Conservation (phyloP, 2,329 filamentous ascomycete genomes). For the Apiospora marii region DNA sequence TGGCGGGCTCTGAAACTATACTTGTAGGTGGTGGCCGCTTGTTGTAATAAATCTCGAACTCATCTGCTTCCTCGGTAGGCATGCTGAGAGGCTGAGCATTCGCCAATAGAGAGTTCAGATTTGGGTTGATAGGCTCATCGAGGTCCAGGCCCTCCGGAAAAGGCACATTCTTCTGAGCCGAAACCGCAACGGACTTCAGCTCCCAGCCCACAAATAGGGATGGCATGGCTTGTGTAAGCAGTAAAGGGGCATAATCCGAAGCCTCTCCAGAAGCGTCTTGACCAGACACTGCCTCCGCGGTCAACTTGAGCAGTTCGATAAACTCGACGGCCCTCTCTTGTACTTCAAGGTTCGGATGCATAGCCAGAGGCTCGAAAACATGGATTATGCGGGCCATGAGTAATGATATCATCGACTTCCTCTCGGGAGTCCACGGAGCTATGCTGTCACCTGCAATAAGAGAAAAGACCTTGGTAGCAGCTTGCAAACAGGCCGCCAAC, state of each 20-base stretch:
- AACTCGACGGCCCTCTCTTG: conserved; percentile 96
- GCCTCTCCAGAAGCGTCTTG: conserved; percentile 71
- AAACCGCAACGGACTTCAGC: conserved; percentile 86
- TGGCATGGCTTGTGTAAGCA: conserved; percentile 91
- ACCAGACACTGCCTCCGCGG: conserved; percentile 78
- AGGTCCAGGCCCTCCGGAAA: conserved; percentile 79
- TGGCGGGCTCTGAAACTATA: conserved; percentile 64
- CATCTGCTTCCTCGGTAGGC: conserved; percentile 64
- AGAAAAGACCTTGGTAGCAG: conserved; percentile 85
- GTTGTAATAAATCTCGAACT: conserved; percentile 74
- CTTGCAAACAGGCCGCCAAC: conserved; percentile 83
- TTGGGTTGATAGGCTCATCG: conserved; percentile 81
- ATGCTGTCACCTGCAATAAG: conserved; percentile 71
- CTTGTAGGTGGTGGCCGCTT: conserved; percentile 60
- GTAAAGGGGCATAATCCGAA: conserved; percentile 77
- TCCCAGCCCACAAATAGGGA: conserved; percentile 87
- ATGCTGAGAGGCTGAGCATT: conserved; percentile 59
- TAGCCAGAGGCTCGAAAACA: conserved; percentile 78
- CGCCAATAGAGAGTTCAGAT: conserved; percentile 73
- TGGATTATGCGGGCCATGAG: conserved; percentile 84
- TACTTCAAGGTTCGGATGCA: conserved; percentile 89
- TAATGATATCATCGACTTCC: conserved; percentile 78
- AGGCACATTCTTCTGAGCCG: conserved; percentile 87
- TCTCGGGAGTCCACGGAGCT: conserved; percentile 73
- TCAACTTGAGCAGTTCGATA: conserved; percentile 85